Percentiles rank a stretch among this genome's conserved stretches.
Evolutionary conservation across 75 land plant species (phyloP).

Genomic region (Pinus taeda): DNA sequence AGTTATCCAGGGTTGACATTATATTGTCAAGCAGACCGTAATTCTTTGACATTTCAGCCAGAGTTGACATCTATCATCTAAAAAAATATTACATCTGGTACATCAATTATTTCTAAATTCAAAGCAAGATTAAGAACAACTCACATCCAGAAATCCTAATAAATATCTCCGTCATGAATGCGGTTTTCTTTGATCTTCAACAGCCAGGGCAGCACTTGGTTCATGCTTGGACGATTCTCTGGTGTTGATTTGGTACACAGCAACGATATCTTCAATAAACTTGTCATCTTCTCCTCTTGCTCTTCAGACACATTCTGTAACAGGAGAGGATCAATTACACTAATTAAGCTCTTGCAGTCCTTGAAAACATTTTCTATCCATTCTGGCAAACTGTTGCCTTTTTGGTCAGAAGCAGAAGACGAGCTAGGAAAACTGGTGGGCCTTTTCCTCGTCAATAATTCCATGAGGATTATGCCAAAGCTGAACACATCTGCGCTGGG

Average conservation of each 20-base stretch:
- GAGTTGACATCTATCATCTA: no score
- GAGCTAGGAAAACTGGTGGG: slow-evolving; percentile 32
- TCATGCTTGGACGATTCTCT: slow-evolving; percentile 17
- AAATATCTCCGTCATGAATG: background rate
- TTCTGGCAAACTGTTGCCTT: slow-evolving; percentile 31
- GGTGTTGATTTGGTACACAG: slow-evolving; percentile 10
- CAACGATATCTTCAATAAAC: slow-evolving; percentile 12
- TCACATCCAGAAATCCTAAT: no score
- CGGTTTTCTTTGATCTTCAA: background rate
- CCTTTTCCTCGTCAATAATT: slow-evolving; percentile 45
- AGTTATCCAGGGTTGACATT: no score
- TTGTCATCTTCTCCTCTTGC: slow-evolving; percentile 15
- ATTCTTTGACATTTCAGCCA: no score
- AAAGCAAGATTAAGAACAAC: no score
- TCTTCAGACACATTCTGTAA: background rate
- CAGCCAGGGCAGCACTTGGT: slow-evolving; percentile 10
- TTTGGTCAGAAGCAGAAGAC: slow-evolving; percentile 10
- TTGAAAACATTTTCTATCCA: slow-evolving; percentile 25
- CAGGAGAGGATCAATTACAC: slow-evolving; percentile 32
- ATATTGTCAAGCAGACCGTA: no score
- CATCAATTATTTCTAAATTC: no score
- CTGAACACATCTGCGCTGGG: slow-evolving; percentile 70
- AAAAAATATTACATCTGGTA: no score
- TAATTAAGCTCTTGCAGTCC: slow-evolving; percentile 10
- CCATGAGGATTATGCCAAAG: slow-evolving; percentile 56